Percentiles rank a stretch among this genome's conserved stretches.
phyloP scores from a whole-genome alignment of 768 basidiomycete genomes.

The Cubamyces sp. region DNA sequence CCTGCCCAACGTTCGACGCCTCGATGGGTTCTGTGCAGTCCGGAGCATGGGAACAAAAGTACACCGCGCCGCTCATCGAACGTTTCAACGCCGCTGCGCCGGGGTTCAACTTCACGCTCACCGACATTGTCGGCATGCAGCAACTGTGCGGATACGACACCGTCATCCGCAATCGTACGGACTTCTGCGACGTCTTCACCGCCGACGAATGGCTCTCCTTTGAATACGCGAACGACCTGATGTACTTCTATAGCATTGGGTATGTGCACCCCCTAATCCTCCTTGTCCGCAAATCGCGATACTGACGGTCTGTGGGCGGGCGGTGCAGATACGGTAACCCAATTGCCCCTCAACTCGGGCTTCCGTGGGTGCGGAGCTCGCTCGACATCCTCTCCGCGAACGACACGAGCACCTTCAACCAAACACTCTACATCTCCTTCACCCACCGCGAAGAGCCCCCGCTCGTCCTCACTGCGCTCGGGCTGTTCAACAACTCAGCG shows the following conservation, averaged over 20 bases:
- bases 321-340: conserved; percentile 22
- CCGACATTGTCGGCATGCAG: conserved; percentile 27
- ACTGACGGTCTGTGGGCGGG: background rate
- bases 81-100: conserved; percentile 24
- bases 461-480: conserved; percentile 28
- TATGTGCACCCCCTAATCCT: background rate
- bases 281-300: background rate
- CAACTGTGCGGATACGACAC: conserved; percentile 29
- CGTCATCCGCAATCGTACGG: conserved; percentile 25
- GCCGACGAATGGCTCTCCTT: conserved; percentile 28
- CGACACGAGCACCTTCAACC: conserved; percentile 19
- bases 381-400: conserved; percentile 24
- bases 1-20: conserved; percentile 23
- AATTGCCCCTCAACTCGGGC: conserved; percentile 26
- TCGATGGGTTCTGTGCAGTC: conserved; percentile 23
- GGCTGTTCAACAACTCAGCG: conserved; percentile 29
- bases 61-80: conserved; percentile 25
- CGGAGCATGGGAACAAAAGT: conserved; percentile 21
- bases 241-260: conserved; percentile 30
- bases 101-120: conserved; percentile 26
- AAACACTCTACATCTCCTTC: conserved; percentile 28
- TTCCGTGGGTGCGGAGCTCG: conserved; percentile 26
- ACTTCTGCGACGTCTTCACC: conserved; percentile 25
- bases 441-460: conserved; percentile 29
- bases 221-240: conserved; percentile 29